Evolutionary conservation across 805 yeast species (phyloP).

Genomic region (Ogataea glucozyma): DNA sequence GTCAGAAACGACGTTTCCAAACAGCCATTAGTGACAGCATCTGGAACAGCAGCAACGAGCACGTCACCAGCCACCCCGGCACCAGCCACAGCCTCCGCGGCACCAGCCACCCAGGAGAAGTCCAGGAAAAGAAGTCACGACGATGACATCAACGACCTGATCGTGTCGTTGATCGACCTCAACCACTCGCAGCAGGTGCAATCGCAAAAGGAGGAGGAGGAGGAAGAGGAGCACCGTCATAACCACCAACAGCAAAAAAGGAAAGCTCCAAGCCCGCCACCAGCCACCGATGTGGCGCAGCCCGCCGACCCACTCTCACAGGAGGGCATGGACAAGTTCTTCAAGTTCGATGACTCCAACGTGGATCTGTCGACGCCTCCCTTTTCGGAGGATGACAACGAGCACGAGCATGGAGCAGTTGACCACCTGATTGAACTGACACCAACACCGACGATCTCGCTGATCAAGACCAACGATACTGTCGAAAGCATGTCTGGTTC

Average conservation of each 20-base stretch:
- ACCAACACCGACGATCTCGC: conserved; percentile 27
- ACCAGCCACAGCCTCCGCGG: not conserved
- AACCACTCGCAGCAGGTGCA: conserved; percentile 30
- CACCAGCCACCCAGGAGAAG: conserved; percentile 2
- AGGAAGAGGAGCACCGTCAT: too few species aligned
- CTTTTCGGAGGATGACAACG: conserved; percentile 27
- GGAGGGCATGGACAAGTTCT: conserved; percentile 19
- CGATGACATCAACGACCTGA: conserved; percentile 38
- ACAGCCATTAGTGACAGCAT: not conserved
- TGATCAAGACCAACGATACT: conserved; percentile 32
- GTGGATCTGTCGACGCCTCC: conserved; percentile 22
- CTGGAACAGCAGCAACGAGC: not conserved
- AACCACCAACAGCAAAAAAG: not conserved
- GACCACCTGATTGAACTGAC: conserved; percentile 24
- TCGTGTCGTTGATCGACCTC: conserved; percentile 37
- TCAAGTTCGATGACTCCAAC: conserved; percentile 19
- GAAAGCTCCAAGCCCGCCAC: not conserved
- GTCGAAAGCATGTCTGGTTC: conserved; percentile 28
- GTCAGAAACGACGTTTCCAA: conserved; percentile 1
- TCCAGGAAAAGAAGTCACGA: conserved; percentile 33
- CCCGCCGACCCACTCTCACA: conserved; percentile 2
- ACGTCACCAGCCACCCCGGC: not conserved
- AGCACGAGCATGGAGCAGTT: conserved; percentile 8
- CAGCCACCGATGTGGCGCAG: not conserved
- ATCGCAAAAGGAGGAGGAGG: not conserved